Conservation (phyloP, 768 basidiomycete species). For the Tricholoma bakamatsutake region DNA sequence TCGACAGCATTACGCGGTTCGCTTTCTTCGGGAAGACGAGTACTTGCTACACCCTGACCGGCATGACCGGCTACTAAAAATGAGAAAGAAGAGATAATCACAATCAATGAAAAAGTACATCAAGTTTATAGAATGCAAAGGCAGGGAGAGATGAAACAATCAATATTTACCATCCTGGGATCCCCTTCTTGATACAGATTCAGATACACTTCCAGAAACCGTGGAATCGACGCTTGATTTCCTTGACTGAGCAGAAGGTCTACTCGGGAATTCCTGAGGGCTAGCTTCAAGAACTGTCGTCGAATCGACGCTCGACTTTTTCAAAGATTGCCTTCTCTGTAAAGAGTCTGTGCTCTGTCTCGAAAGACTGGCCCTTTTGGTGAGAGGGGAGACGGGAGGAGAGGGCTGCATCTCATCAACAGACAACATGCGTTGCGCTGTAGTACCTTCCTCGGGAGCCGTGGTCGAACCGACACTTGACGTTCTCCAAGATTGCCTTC, state of each 20-base stretch:
- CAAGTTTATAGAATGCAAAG: constrained; percentile 11
- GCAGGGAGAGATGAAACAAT: constrained; percentile 11
- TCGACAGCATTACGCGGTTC: constrained; percentile 7
- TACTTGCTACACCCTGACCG: constrained; percentile 4
- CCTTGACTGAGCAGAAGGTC: constrained; percentile 1
- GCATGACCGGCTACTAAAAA: constrained; percentile 12
- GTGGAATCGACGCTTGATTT: constrained; percentile 2
- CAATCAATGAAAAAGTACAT: constrained; percentile 26
- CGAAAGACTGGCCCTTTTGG: constrained; percentile 9
- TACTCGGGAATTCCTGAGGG: background rate
- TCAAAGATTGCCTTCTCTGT: constrained; percentile 5
- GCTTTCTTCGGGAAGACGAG: constrained; percentile 7
- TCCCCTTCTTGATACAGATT: constrained; percentile 3
- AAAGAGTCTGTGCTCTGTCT: constrained; percentile 7
- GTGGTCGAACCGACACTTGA: constrained; percentile 3
- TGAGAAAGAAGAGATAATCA: constrained; percentile 9
- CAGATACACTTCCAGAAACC: background rate
- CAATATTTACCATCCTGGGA: constrained; percentile 23
- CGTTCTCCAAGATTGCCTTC: constrained; percentile 4
- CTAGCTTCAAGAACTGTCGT: background rate
- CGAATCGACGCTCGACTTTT: constrained; percentile 4
- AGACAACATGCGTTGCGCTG: constrained; percentile 13
- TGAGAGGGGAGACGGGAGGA: constrained; percentile 1
- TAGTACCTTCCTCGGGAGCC: background rate
- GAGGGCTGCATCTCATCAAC: constrained; percentile 8